These are phyloP conservation scores for Mycena vulgaris DNA, from an alignment of 768 basidiomycete genomes.

Conservation along the genomic window DNA sequence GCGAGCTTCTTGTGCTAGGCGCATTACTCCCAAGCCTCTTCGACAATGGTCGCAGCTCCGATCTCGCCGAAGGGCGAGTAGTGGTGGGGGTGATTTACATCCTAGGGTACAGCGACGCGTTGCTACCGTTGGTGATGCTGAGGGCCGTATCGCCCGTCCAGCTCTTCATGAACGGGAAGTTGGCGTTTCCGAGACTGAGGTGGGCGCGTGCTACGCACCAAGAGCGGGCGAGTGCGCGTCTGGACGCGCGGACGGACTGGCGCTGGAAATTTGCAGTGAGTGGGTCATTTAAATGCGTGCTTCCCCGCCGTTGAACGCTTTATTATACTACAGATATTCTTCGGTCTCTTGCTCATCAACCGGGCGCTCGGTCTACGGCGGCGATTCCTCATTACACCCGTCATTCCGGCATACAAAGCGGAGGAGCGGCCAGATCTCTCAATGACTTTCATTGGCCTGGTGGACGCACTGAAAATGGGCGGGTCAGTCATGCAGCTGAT, in stretches of 20 bases:
- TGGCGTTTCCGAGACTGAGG: not conserved
- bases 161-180: not conserved
- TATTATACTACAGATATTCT: not conserved
- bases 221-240: slow-evolving; percentile 4
- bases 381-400: not conserved
- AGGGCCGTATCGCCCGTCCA: not conserved
- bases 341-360: not conserved
- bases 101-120: not conserved
- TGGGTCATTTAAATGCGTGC: not conserved
- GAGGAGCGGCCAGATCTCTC: not conserved
- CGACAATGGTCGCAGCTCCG: no score
- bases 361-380: not conserved
- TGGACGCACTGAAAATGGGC: not conserved
- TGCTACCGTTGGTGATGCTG: not conserved
- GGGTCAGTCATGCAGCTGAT: slow-evolving; percentile 11
- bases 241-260: slow-evolving; percentile 18
- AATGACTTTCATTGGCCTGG: not conserved
- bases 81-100: no score
- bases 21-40: no score
- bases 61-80: no score
- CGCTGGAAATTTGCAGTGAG: slow-evolving; percentile 13
- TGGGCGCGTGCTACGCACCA: slow-evolving; percentile 9
- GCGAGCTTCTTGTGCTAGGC: not conserved
- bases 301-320: not conserved
- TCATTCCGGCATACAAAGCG: not conserved